Base-by-base conservation (phyloP, 1,139 yeast genomes). In the Pichia sp. region DNA sequence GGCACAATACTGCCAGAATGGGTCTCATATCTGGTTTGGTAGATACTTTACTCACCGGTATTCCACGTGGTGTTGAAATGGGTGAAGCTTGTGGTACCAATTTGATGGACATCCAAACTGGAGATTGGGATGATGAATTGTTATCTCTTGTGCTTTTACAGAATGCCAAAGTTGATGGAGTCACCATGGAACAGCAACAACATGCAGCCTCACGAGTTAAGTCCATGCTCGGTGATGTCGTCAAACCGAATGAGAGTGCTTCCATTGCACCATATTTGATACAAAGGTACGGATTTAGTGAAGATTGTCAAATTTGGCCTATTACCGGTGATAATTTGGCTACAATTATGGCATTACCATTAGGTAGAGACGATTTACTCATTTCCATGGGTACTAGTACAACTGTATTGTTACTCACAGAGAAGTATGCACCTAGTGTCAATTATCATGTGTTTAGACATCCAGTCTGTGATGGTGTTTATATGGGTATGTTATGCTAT, bases 401-500 rank as follows among this genome's bases (percentile, higher is more conserved):
- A 4, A 87, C 96, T 0, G 87, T 85, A 5, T 66, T 87, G 27
- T 63, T 87, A 34, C 77, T 86, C 27, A 87, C 96, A 5, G 80
- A 84, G 41, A 70, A 76, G 40, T 87, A 80, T 55, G 69, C 68
- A 20, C 88, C 96, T 3, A 80, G 91, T 1, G 74, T 87, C 4
- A 82, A 79, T 49, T 87, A 86, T 56, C 96, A 87, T 53, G 59
- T 86, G 47, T 87, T 87, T 62, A 74, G 76, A 42, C 96, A 87
- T 55, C 96, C 96, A 6, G 80, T 94, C 0, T 71, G 82, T 48
- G 73, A 77, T 1, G 69, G 68, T 24, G 76, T 79, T 32, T 88
- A 77, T 57, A 87, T 87, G 96, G 95, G 94, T 23, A 87, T 87
- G 96, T 74, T 87, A 39, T 87, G 96, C 56, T 87, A 87, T 56